Conservation (phyloP, 148 eudicot species). For the Camellia japonica region DNA sequence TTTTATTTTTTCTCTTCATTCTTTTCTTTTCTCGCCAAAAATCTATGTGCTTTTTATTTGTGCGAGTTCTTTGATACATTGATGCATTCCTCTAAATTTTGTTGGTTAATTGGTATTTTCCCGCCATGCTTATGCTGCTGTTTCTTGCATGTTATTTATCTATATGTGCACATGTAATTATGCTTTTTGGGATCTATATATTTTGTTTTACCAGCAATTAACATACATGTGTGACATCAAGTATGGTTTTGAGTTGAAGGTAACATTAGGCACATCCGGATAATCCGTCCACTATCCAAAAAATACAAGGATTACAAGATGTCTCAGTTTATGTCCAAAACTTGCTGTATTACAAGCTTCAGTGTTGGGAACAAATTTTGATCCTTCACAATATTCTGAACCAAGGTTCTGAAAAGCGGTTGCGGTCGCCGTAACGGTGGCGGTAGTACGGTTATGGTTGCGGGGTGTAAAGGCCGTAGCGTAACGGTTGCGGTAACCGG, state of each 20-base stretch:
- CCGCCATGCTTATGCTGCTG: background rate
- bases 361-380: background rate
- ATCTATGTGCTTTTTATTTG: background rate
- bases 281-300: background rate
- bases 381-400: too few relatives aligned
- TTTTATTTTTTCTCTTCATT: background rate
- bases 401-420: too few relatives aligned
- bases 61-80: background rate
- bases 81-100: background rate
- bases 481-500: too few relatives aligned
- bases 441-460: too few relatives aligned
- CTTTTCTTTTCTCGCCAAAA: background rate
- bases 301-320: background rate
- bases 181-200: background rate
- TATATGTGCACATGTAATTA: background rate
- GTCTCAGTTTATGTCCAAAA: background rate
- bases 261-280: background rate
- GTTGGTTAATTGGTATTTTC: background rate
- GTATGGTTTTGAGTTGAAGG: background rate
- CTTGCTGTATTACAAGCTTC: background rate
- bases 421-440: too few relatives aligned
- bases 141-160: background rate
- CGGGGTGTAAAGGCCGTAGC: too few relatives aligned
- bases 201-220: background rate
- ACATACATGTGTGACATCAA: background rate